Conservation (phyloP, 768 basidiomycete species). For the Xanthoconium stramineum region DNA sequence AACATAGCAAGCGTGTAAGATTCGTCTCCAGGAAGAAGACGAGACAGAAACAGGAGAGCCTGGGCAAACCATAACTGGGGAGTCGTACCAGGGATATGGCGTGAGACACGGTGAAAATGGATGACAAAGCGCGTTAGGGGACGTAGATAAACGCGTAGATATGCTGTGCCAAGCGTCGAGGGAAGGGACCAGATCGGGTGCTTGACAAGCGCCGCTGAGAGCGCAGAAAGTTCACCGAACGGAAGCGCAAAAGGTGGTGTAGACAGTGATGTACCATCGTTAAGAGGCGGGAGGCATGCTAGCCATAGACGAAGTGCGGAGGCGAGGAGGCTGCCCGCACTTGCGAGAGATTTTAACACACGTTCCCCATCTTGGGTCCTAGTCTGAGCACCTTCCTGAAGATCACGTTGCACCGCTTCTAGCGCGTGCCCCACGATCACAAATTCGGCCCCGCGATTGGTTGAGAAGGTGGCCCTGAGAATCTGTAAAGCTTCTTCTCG, state of each 20-base stretch:
- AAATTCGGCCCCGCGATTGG: slow-evolving; percentile 31
- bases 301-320: slow-evolving; percentile 62
- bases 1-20: slow-evolving; percentile 45
- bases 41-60: slow-evolving; percentile 51
- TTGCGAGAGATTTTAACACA: slow-evolving; percentile 30
- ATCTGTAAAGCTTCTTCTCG: slow-evolving; percentile 37
- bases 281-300: slow-evolving; percentile 49
- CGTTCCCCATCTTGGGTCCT: slow-evolving; percentile 5
- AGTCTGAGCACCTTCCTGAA: slow-evolving; percentile 5
- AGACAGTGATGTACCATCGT: slow-evolving; percentile 34
- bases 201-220: slow-evolving; percentile 47
- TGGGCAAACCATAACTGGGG: slow-evolving; percentile 66
- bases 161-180: not conserved
- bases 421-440: slow-evolving; percentile 37
- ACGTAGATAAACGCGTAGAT: slow-evolving; percentile 30
- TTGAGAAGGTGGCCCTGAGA: slow-evolving; percentile 39
- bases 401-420: slow-evolving; percentile 30
- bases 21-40: slow-evolving; percentile 75
- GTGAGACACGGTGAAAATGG: slow-evolving; percentile 57
- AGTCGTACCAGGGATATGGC: slow-evolving; percentile 51
- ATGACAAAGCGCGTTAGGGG: slow-evolving; percentile 54
- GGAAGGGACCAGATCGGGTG: slow-evolving; percentile 50
- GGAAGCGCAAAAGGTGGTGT: slow-evolving; percentile 63
- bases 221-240: slow-evolving; percentile 49
- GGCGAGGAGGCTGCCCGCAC: slow-evolving; percentile 37